Evolutionary conservation across 345 rosid genomes (phyloP), one percentile per base, ranked within the genome.

Genomic region (Gossypium raimondii): DNA sequence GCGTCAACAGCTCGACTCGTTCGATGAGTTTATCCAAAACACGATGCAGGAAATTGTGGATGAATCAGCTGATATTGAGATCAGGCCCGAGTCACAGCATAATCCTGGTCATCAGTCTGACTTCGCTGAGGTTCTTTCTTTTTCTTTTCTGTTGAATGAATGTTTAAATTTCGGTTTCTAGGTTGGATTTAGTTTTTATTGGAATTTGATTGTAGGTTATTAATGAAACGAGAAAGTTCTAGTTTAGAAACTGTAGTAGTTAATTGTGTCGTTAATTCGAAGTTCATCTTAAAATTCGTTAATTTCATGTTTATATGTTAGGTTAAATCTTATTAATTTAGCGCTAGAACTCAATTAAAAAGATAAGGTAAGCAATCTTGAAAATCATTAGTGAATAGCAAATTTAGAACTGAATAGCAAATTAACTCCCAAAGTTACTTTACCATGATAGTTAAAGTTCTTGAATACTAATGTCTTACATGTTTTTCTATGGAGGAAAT

Each of bases 1-100:
- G 60, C 89, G 97, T 14, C 99, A 95, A 74, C 96, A 93, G 86
- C 93, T 95, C 66, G 96, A 95, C 70, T 91, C 97, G 0, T 95
- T 95, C 84, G 97, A 95, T 22, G 97, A 95, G 84, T 95, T 95
- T 66, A 95, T 95, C 47, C 98, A 95, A 81, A 95, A 95, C 53
- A 95, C 98, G 3, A 95, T 95, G 98, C 98, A 93, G 79, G 99
- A 95, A 78, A 95, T 93, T 12, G 94, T 95, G 4, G 97, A 93
- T 53, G 94, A 95, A 72, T 93, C 98, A 0, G 88, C 97, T 2
- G 96, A 90, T 73, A 93, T 95, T 43, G 97, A 93, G 88, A 95
- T 95, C 85, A 92, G 98, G 1, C 99, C 99, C 11, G 97, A 95
- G 81, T 93, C 98, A 7, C 99, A 95, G 87, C 97, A 95, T 68